Conservation (phyloP, 352 stramenopile genomes). For the Phytophthora citricola region DNA sequence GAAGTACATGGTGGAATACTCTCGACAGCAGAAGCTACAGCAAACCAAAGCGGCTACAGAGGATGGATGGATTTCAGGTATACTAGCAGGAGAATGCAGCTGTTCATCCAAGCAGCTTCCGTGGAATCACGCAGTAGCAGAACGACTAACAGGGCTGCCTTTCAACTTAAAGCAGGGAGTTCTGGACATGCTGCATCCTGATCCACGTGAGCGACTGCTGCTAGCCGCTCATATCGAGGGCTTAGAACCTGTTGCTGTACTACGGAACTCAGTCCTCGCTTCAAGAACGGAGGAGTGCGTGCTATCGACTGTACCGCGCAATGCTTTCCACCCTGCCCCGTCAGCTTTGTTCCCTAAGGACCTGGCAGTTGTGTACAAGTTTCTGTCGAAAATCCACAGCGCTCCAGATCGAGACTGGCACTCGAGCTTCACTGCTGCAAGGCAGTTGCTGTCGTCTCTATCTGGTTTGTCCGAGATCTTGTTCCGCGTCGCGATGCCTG, state of each 20-base stretch:
- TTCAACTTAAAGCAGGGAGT: constrained; percentile 64
- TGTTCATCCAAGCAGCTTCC: constrained; percentile 3
- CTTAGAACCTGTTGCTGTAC: constrained; percentile 24
- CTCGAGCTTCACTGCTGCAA: constrained; percentile 44
- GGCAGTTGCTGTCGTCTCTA: constrained; percentile 45
- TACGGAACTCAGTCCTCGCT: constrained; percentile 8
- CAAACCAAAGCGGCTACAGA: neutral
- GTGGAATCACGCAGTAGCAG: constrained; percentile 40
- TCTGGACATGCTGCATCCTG: constrained; percentile 55
- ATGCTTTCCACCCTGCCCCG: constrained; percentile 33
- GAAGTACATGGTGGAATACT: constrained; percentile 42
- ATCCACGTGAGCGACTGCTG: constrained; percentile 46
- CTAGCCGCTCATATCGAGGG: constrained; percentile 41
- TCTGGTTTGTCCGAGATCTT: constrained; percentile 46
- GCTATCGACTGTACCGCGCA: constrained; percentile 8
- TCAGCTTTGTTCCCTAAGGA: constrained; percentile 54
- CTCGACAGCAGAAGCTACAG: constrained; percentile 12
- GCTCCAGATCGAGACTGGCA: constrained; percentile 42
- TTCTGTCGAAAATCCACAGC: constrained; percentile 49
- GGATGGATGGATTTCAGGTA: constrained; percentile 41
- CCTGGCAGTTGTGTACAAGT: constrained; percentile 56
- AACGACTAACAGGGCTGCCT: constrained; percentile 41
- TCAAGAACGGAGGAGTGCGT: constrained; percentile 1
- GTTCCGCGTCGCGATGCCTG: constrained; percentile 59
- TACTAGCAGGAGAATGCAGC: constrained; percentile 21